These are phyloP conservation scores for Mucor mucedo DNA, from an alignment of 371 early-diverging fungal species.

Conservation along the genomic window DNA sequence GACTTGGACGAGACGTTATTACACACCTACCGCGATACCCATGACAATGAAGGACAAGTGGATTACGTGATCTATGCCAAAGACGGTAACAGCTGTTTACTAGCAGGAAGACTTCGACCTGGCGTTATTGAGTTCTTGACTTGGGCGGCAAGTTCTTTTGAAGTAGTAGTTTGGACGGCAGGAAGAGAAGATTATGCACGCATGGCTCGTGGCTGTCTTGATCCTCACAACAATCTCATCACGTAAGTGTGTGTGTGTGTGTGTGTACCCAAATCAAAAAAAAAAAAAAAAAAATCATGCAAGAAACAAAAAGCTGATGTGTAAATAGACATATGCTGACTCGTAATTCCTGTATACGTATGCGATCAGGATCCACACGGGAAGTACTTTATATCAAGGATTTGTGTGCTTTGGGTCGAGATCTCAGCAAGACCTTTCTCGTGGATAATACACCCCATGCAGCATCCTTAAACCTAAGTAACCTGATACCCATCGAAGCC, in stretches of 20 bases:
- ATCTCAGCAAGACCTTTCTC: constrained; percentile 47
- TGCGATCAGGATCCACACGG: constrained; percentile 37
- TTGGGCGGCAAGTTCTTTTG: constrained; percentile 51
- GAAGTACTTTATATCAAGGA: constrained; percentile 50
- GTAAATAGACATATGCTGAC: constrained; percentile 45
- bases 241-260: constrained; percentile 35
- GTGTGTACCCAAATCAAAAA: neutral
- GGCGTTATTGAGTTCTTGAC: constrained; percentile 49
- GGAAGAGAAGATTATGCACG: constrained; percentile 50
- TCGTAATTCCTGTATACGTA: constrained; percentile 45
- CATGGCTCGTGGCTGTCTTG: constrained; percentile 40
- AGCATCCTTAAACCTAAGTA: constrained; percentile 52
- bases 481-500: constrained; percentile 53
- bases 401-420: constrained; percentile 51
- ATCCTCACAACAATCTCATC: constrained; percentile 42
- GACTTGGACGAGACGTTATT: constrained; percentile 53
- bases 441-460: constrained; percentile 56
- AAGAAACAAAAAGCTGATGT: neutral
- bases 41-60: constrained; percentile 22
- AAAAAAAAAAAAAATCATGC: neutral
- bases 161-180: constrained; percentile 57
- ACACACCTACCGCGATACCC: constrained; percentile 40
- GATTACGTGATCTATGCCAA: constrained; percentile 48
- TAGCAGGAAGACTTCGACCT: constrained; percentile 52
- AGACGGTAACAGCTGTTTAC: constrained; percentile 35